phyloP scores from a whole-genome alignment of 345 rosid species.

The Raphanus sativus region DNA sequence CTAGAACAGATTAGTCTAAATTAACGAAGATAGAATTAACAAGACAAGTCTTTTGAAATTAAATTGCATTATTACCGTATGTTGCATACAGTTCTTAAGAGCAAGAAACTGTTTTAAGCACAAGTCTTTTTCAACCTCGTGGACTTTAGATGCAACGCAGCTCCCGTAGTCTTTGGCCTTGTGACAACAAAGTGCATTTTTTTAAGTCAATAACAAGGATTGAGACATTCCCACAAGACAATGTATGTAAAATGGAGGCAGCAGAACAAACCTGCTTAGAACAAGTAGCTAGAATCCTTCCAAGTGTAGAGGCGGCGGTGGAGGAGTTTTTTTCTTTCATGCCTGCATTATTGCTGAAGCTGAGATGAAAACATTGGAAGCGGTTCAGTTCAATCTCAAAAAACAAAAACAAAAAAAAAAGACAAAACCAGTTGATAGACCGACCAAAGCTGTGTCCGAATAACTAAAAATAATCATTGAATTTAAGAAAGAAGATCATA shows the following conservation, averaged over 20 bases:
- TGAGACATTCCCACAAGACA: background rate
- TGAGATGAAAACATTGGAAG: background rate
- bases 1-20: constrained; percentile 18
- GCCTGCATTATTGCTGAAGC: constrained; percentile 46
- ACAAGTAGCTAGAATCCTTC: constrained; percentile 77
- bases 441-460: background rate
- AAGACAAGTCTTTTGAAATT: background rate
- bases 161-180: constrained; percentile 89
- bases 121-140: constrained; percentile 75
- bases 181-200: constrained; percentile 22
- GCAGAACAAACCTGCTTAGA: constrained; percentile 64
- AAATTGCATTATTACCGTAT: constrained; percentile 54
- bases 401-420: background rate
- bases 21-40: background rate
- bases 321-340: constrained; percentile 79
- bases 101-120: constrained; percentile 91
- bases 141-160: constrained; percentile 86
- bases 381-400: background rate
- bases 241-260: constrained; percentile 6
- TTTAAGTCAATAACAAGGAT: constrained; percentile 23
- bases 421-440: background rate
- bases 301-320: constrained; percentile 58
- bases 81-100: constrained; percentile 84
- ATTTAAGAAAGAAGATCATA: background rate
- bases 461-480: background rate